These are phyloP conservation scores for Fraxinus pennsylvanica DNA, from an alignment of 257 asterid genomes.

Conservation along the genomic window DNA sequence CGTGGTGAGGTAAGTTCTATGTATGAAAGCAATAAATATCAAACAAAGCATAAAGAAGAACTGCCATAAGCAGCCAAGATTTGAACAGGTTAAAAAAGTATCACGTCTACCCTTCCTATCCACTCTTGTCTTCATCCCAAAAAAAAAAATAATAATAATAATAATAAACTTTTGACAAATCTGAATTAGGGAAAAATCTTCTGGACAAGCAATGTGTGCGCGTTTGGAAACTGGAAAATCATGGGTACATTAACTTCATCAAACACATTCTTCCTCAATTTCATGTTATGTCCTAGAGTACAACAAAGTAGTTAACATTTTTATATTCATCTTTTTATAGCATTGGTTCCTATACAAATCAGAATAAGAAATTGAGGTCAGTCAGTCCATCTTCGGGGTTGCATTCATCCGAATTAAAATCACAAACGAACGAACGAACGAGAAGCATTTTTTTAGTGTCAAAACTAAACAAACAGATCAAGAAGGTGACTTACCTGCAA, in stretches of 20 bases:
- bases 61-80: neutral
- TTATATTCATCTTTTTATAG: neutral
- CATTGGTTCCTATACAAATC: neutral
- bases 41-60: conserved; percentile 4
- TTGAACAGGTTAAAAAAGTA: neutral
- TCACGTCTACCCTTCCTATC: neutral
- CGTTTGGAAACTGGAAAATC: neutral
- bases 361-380: neutral
- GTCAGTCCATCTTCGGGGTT: neutral
- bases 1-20: neutral
- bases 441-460: neutral
- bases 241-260: neutral
- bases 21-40: conserved; percentile 17
- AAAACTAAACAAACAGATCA: conserved; percentile 13
- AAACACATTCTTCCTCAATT: conserved; percentile 8
- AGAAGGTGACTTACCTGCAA: conserved; percentile 53
- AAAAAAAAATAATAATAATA: neutral
- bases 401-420: neutral
- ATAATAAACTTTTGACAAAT: neutral
- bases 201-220: neutral
- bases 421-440: neutral
- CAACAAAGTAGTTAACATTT: conserved; percentile 7
- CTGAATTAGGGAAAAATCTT: neutral
- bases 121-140: neutral
- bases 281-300: neutral